Conservation (phyloP, 495 filamentous ascomycete species). For the Delitschia confertaspora region DNA sequence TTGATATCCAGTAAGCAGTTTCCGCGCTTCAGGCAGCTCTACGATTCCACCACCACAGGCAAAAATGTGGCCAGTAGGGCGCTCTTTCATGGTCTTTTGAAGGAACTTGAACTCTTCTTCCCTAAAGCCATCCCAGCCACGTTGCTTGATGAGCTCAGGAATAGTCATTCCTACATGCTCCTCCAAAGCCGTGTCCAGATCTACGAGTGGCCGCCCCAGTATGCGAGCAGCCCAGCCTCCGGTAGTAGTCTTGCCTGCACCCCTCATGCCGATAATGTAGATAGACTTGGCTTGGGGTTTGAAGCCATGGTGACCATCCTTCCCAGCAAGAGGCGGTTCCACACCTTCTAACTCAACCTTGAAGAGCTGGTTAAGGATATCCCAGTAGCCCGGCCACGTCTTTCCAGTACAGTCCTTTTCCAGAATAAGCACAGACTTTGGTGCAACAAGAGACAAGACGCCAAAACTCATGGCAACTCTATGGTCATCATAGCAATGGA, state of each 20-base stretch:
- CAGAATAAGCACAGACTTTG: constrained; percentile 64
- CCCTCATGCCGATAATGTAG: constrained; percentile 95
- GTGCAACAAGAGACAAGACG: constrained; percentile 71
- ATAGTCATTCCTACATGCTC: constrained; percentile 60
- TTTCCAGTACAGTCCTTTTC: constrained; percentile 93
- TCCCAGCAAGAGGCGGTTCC: constrained; percentile 37
- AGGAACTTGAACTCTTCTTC: constrained; percentile 70
- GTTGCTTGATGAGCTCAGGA: constrained; percentile 67
- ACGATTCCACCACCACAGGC: constrained; percentile 93
- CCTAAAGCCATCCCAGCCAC: constrained; percentile 85
- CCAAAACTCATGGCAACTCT: constrained; percentile 98
- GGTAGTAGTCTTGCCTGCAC: constrained; percentile 91
- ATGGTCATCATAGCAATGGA: constrained; percentile 97
- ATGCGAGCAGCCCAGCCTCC: constrained; percentile 72
- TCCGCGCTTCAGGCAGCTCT: constrained; percentile 73
- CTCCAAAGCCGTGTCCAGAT: constrained; percentile 85
- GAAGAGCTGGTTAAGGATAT: constrained; percentile 69
- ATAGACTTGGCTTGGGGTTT: constrained; percentile 53
- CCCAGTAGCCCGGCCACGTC: constrained; percentile 99
- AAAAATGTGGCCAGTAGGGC: constrained; percentile 68
- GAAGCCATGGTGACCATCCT: constrained; percentile 35
- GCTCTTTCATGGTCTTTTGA: constrained; percentile 60
- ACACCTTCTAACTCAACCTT: constrained; percentile 61
- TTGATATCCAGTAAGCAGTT: constrained; percentile 64
- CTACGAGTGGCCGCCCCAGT: constrained; percentile 67